Evolutionary conservation across 179 eudicot species (phyloP).

Genomic region (Beta macrorhiza): DNA sequence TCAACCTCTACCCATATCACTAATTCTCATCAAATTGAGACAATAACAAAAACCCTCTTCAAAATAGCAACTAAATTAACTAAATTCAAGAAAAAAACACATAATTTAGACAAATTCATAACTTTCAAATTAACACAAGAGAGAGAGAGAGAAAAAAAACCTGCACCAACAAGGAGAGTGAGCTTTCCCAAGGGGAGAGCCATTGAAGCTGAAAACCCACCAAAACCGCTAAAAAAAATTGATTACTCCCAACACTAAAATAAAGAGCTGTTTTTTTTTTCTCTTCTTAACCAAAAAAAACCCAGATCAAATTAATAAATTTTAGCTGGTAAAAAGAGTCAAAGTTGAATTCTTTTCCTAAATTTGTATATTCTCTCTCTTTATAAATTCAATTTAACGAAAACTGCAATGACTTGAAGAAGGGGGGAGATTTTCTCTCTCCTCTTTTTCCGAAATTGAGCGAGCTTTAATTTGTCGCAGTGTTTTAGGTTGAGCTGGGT

Average conservation of each 20-base stretch:
- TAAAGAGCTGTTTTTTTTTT: not conserved
- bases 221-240: constrained; percentile 22
- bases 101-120: not conserved
- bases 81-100: not conserved
- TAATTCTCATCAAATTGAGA: not conserved
- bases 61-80: not conserved
- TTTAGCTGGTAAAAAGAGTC: not conserved
- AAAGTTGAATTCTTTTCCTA: not conserved
- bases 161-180: constrained; percentile 76
- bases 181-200: constrained; percentile 74
- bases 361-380: not conserved
- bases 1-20: not conserved
- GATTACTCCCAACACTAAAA: no score
- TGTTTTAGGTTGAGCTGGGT: not conserved
- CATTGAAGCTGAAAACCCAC: constrained; percentile 36
- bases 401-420: constrained; percentile 28
- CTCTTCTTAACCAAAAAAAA: not conserved
- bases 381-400: not conserved
- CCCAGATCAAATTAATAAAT: not conserved
- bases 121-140: not conserved
- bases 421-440: constrained; percentile 6
- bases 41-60: not conserved
- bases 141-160: constrained; percentile 26
- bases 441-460: not conserved
- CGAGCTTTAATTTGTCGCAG: not conserved